Conservation (phyloP, 2,329 filamentous ascomycete genomes). For the Onygena corvina region DNA sequence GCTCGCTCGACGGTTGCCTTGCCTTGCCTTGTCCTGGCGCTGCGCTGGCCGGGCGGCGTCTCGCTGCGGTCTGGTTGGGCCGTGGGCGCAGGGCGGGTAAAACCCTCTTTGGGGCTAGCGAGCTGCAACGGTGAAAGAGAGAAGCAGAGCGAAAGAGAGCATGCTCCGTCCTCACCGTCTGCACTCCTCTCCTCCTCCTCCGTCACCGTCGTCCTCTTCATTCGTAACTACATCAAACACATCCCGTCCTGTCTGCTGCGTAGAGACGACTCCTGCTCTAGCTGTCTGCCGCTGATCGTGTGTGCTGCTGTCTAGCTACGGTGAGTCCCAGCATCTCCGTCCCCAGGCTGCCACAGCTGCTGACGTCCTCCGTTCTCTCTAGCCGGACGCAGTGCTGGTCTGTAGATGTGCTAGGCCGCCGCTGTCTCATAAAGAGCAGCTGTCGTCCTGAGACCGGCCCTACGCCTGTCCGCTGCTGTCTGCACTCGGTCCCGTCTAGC, state of each 20-base stretch:
- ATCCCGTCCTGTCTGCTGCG: slow-evolving; percentile 15
- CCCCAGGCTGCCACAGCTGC: not conserved
- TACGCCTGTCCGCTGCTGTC: not conserved
- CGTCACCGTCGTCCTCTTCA: slow-evolving; percentile 9
- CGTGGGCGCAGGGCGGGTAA: slow-evolving; percentile 4
- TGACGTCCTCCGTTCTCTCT: not conserved
- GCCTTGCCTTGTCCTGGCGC: too few species aligned
- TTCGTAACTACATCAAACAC: slow-evolving; percentile 11
- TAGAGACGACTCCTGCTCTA: not conserved
- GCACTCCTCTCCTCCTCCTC: slow-evolving; percentile 3
- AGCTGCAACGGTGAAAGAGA: slow-evolving; percentile 1
- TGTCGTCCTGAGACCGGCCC: not conserved
- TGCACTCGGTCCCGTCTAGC: not conserved
- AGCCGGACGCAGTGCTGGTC: not conserved
- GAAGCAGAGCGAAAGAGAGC: not conserved
- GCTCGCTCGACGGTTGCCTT: not conserved
- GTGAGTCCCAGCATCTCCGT: not conserved
- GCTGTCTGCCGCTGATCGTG: not conserved
- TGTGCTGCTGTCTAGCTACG: too few species aligned
- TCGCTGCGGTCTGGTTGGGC: not conserved
- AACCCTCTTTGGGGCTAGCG: slow-evolving; percentile 4
- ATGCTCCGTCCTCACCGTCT: slow-evolving; percentile 1
- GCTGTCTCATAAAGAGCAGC: not conserved
- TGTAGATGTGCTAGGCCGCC: slow-evolving; percentile 4
- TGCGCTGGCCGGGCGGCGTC: too few species aligned